phyloP scores from a whole-genome alignment of 2,329 filamentous ascomycete species.

The Lanzia echinophila region DNA sequence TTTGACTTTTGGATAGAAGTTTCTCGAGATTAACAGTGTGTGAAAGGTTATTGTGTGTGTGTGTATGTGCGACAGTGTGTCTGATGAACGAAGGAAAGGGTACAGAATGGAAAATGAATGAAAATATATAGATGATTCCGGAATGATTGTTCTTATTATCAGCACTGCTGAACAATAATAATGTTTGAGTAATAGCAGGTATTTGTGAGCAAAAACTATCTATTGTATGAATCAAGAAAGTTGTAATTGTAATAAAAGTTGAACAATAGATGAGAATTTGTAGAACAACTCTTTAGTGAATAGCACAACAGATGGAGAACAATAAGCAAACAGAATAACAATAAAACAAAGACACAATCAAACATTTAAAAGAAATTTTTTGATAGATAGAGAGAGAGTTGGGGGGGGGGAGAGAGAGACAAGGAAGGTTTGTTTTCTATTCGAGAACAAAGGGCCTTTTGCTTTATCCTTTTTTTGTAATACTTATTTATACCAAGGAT shows the following conservation, averaged over 20 bases:
- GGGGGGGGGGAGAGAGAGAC: no score
- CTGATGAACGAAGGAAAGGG: background rate
- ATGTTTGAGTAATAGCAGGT: constrained; percentile 13
- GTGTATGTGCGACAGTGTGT: background rate
- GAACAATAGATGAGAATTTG: constrained; percentile 3
- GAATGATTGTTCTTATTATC: constrained; percentile 16
- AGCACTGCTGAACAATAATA: constrained; percentile 15
- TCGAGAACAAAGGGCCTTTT: no score
- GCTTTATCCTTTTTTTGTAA: constrained; percentile 4
- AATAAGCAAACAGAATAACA: background rate
- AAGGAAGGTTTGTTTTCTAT: no score
- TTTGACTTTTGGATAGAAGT: background rate
- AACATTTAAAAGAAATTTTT: background rate
- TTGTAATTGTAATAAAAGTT: background rate
- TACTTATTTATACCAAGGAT: background rate
- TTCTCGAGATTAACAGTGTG: background rate
- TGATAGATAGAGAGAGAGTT: background rate
- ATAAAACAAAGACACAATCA: background rate
- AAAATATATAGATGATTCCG: constrained; percentile 13
- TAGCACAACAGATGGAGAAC: background rate
- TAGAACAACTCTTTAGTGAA: background rate
- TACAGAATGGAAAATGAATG: constrained; percentile 6
- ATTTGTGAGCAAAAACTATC: background rate
- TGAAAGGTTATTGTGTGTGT: background rate
- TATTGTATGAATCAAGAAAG: background rate